Conservation (phyloP, 345 rosid genomes). For the Euphorbia pulcherrima region DNA sequence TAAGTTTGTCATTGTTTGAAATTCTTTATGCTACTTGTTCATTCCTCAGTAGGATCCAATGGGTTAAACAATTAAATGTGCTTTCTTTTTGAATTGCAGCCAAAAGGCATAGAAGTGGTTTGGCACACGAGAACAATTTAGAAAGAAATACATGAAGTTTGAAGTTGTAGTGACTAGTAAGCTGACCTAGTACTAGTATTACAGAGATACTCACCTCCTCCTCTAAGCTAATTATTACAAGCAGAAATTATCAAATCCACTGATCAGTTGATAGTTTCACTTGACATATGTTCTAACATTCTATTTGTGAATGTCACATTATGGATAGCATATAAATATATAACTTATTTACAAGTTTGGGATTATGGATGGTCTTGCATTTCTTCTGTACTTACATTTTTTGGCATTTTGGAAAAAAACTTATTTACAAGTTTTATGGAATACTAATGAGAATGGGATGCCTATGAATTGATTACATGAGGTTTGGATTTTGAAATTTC, state of each 20-base stretch:
- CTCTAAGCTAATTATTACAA: neutral
- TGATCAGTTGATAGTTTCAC: neutral
- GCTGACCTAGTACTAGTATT: constrained; percentile 24
- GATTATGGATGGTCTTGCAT: no score
- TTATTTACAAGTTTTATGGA: neutral
- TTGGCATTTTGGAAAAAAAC: neutral
- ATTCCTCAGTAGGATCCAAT: neutral
- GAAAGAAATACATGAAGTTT: constrained; percentile 19
- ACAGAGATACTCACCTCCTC: constrained; percentile 24
- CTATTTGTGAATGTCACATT: neutral
- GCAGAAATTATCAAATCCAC: neutral
- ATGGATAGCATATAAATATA: neutral
- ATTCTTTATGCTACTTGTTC: neutral
- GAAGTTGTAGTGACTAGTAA: constrained; percentile 22
- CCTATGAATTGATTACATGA: no score
- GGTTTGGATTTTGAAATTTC: no score
- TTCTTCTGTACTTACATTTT: neutral
- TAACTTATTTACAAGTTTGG: neutral
- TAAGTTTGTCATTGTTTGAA: constrained; percentile 21
- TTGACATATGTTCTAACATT: neutral
- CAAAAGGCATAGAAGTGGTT: constrained; percentile 28
- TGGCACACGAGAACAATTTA: constrained; percentile 26
- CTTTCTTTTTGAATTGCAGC: constrained; percentile 35
- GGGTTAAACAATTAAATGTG: neutral
- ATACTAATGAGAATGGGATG: neutral